Conservation (phyloP, 2,329 filamentous ascomycete species). For the Cercospora sojina region DNA sequence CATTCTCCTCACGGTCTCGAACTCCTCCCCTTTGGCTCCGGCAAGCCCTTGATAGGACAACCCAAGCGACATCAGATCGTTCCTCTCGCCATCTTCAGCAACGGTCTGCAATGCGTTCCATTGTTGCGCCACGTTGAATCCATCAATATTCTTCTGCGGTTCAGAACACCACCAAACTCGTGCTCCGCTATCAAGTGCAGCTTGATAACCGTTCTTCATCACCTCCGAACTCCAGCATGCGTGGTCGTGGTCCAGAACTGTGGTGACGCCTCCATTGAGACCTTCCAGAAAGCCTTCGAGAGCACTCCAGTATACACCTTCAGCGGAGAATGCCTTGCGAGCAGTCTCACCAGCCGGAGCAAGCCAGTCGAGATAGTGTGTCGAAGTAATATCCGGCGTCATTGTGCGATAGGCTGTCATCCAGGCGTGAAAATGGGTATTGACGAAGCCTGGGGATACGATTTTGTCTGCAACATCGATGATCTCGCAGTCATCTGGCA, state of each 20-base stretch:
- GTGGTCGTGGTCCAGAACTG: slow-evolving; percentile 43
- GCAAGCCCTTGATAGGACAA: slow-evolving; percentile 10
- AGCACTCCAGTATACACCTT: slow-evolving; percentile 52
- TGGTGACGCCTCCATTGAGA: slow-evolving; percentile 47
- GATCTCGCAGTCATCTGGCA: slow-evolving; percentile 38
- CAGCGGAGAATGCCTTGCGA: slow-evolving; percentile 38
- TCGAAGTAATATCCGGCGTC: slow-evolving; percentile 52
- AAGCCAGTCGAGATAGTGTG: slow-evolving; percentile 50
- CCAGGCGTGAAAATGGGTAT: slow-evolving; percentile 57
- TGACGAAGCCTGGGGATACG: slow-evolving; percentile 56
- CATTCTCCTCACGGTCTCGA: slow-evolving; percentile 8
- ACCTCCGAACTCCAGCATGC: slow-evolving; percentile 18
- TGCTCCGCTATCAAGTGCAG: slow-evolving; percentile 44
- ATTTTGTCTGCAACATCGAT: slow-evolving; percentile 55
- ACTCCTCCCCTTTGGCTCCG: slow-evolving; percentile 9
- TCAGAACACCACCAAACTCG: slow-evolving; percentile 21
- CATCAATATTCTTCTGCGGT: background rate
- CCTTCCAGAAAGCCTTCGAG: slow-evolving; percentile 44
- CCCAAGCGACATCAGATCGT: slow-evolving; percentile 1
- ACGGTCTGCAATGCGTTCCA: slow-evolving; percentile 11
- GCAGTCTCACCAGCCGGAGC: slow-evolving; percentile 36
- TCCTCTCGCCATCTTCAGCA: background rate
- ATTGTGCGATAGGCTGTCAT: slow-evolving; percentile 57
- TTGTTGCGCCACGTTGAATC: slow-evolving; percentile 10
- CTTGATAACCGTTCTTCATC: slow-evolving; percentile 35